Base-by-base conservation (phyloP, 345 rosid species). In the Anacardium occidentale region DNA sequence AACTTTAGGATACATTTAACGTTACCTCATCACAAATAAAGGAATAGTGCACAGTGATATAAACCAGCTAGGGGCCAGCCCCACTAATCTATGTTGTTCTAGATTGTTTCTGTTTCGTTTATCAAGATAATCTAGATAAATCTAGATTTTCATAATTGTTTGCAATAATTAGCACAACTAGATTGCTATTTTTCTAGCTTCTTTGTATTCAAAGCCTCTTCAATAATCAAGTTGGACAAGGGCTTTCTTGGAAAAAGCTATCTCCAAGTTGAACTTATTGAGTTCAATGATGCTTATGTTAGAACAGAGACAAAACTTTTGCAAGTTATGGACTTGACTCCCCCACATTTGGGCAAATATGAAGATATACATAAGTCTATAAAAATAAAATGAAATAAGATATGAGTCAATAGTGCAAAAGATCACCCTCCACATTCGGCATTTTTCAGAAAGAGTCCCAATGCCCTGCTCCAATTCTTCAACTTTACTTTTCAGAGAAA, bases 381-480 rank as follows among this genome's bases (percentile, higher is more conserved):
- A 12, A 3, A 59, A 58, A 26, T 25, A 62, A 62, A 26, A n/a
- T 56, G 42, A 37, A 37, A 37, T 37, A 37, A 37, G 42, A 61
- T 59, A 63, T 53, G 61, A 77, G 51, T 40, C 45, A 78, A 42
- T 72, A 20, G 5, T 55, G 64, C 10, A 26, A 74, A 66, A 65
- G 54, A 47, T 66, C 47, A 94, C 99, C 98, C 80, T 87, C 90
- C 89, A 84, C 62, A 67, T 80, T 76, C 80, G 76, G 82, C 91
- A 90, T 74, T 80, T 87, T 64, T 81, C 81, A 79, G 90, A 87
- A 74, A 92, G 86, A 73, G 47, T 73, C 67, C 71, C 74, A 68
- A 91, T 77, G 75, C 87, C 89, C 63, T 85, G 79, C 78, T 91
- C 99, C 83, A 95, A 71, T 78, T 74, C 88, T 78, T 91, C 93